Percentiles rank a stretch among this genome's conserved stretches.
These are phyloP conservation scores for Cutaneotrichosporon dermatis DNA, from an alignment of 1,284 basidiomycete genomes.

Conservation along the genomic window DNA sequence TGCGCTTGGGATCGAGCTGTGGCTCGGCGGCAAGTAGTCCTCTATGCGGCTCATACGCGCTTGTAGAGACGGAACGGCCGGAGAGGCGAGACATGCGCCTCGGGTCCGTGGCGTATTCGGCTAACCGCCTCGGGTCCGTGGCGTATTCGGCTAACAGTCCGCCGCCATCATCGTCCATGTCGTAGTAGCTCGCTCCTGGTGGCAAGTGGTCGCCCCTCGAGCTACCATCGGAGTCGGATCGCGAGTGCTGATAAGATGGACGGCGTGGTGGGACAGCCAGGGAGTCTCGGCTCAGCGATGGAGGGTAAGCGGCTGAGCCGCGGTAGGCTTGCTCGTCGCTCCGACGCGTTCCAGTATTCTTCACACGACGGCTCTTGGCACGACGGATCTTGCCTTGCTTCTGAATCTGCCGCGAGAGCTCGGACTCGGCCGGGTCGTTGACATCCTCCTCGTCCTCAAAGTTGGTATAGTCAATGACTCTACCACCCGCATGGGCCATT, in stretches of 20 bases:
- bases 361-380: constrained; percentile 51
- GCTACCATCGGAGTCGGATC: neutral
- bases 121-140: neutral
- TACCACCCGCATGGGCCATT: constrained; percentile 13
- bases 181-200: neutral
- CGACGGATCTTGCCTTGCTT: constrained; percentile 67
- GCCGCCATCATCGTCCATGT: neutral
- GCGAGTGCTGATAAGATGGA: neutral
- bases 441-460: constrained; percentile 75
- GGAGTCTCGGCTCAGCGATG: neutral
- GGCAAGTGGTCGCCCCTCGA: neutral
- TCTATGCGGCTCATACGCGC: neutral
- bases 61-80: neutral
- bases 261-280: too few species aligned
- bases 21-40: neutral
- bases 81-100: constrained; percentile 1
- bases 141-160: neutral
- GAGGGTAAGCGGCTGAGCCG: constrained; percentile 2
- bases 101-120: neutral
- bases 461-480: constrained; percentile 64
- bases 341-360: too few species aligned
- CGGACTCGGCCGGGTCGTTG: constrained; percentile 63
- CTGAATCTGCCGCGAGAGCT: constrained; percentile 60
- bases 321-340: neutral
- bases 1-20: neutral